Conservation (phyloP, 805 yeast genomes). For the Ogataea nitratoaversa region DNA sequence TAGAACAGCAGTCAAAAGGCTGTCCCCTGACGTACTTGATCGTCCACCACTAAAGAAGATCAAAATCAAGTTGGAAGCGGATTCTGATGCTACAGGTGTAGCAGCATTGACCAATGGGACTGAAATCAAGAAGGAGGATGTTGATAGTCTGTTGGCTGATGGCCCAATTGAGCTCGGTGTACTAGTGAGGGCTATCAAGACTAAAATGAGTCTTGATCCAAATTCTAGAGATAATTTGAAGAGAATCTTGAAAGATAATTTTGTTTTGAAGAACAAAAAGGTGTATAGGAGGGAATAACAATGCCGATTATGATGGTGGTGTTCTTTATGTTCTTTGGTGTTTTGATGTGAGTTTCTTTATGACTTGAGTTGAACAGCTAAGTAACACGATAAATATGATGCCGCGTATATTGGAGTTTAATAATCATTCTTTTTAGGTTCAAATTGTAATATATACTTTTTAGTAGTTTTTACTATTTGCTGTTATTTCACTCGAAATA, state of each 20-base stretch:
- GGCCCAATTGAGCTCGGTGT: constrained; percentile 51
- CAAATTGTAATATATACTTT: too few species aligned
- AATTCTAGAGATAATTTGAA: constrained; percentile 62
- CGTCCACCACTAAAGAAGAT: constrained; percentile 30
- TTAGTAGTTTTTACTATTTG: too few species aligned
- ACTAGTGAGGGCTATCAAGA: constrained; percentile 55
- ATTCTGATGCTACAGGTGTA: constrained; percentile 9
- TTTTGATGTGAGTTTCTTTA: too few species aligned
- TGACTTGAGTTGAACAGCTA: too few species aligned
- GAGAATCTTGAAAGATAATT: constrained; percentile 26
- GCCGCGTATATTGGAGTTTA: too few species aligned
- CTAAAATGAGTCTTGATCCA: constrained; percentile 58
- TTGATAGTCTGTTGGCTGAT: constrained; percentile 54
- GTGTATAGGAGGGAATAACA: constrained; percentile 21
- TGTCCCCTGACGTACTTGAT: constrained; percentile 11
- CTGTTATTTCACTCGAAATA: too few species aligned
- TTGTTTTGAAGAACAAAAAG: constrained; percentile 29
- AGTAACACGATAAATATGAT: too few species aligned
- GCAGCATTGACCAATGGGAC: constrained; percentile 17
- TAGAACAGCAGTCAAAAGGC: constrained; percentile 32
- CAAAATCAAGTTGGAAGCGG: constrained; percentile 19
- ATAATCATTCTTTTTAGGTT: too few species aligned
- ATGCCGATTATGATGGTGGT: too few species aligned
- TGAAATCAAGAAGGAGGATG: constrained; percentile 68
- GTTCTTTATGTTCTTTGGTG: background rate